phyloP scores from a whole-genome alignment of 2,329 filamentous ascomycete species.

The Botryotinia narcissicola region DNA sequence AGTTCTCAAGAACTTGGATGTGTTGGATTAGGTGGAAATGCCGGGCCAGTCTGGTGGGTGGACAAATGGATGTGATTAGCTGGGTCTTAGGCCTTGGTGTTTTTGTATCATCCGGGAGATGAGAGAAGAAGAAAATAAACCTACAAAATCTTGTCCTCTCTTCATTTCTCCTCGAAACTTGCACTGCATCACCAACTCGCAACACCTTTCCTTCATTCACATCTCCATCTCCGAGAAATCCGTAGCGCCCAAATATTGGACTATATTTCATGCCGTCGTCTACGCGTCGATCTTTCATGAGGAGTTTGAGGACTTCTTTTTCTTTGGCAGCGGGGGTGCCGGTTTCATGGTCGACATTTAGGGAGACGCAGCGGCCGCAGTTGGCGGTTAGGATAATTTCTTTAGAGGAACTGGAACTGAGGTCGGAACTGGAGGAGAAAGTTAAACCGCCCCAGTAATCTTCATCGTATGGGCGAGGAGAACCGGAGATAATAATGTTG shows the following conservation, averaged over 20 bases:
- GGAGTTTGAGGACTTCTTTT: conserved; percentile 64
- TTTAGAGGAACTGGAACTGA: conserved; percentile 36
- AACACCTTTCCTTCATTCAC: conserved; percentile 38
- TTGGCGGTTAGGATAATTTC: conserved; percentile 62
- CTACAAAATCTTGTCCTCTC: conserved; percentile 49
- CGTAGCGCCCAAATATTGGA: conserved; percentile 73
- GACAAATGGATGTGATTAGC: not conserved
- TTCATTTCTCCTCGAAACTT: conserved; percentile 43
- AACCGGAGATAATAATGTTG: conserved; percentile 66
- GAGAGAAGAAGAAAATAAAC: conserved; percentile 31
- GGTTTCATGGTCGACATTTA: conserved; percentile 70
- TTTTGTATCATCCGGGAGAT: not conserved
- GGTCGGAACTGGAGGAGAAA: conserved; percentile 21
- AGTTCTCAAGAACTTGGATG: no score
- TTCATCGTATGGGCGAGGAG: conserved; percentile 58
- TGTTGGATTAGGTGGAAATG: conserved; percentile 26
- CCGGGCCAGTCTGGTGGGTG: conserved; percentile 36
- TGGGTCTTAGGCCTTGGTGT: not conserved
- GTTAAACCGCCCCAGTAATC: conserved; percentile 68
- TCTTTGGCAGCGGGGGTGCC: conserved; percentile 57
- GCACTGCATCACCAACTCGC: conserved; percentile 48
- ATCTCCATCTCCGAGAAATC: conserved; percentile 48
- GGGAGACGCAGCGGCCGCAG: conserved; percentile 64
- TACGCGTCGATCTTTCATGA: conserved; percentile 68
- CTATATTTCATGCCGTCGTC: conserved; percentile 65